Percentiles rank a stretch among this genome's conserved stretches.
phyloP scores from a whole-genome alignment of 192 early-diverging fungal species.

The Mortierella claussenii region DNA sequence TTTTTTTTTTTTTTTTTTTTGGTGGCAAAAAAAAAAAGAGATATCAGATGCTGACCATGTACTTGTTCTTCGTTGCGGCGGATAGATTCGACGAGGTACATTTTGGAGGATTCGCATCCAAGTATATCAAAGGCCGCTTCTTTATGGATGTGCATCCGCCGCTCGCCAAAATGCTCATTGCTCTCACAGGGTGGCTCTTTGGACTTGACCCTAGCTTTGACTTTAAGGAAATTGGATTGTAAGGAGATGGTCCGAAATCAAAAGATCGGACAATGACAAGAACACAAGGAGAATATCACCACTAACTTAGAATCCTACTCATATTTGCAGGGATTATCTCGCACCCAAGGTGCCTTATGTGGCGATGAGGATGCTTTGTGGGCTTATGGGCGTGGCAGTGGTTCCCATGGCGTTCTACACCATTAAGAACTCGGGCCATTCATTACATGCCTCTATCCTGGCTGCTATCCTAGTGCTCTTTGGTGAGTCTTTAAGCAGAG shows the following conservation, averaged over 20 bases:
- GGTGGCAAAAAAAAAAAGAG: neutral
- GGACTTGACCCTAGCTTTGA: conserved; percentile 95
- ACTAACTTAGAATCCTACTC: neutral
- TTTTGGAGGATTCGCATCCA: conserved; percentile 95
- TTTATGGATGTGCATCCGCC: conserved; percentile 98
- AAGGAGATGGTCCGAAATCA: too few relatives aligned
- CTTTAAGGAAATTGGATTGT: conserved; percentile 91
- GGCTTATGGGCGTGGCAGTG: conserved; percentile 79
- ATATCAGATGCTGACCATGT: neutral
- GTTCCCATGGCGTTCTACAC: conserved; percentile 87
- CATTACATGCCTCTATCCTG: conserved; percentile 75
- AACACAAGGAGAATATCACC: too few relatives aligned
- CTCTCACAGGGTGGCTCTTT: conserved; percentile 75
- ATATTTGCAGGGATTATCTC: conserved; percentile 77
- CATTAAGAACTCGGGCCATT: conserved; percentile 82
- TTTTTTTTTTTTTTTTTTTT: conserved; percentile 1
- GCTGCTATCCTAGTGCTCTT: conserved; percentile 84
- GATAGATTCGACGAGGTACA: conserved; percentile 97
- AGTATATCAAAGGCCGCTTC: conserved; percentile 88
- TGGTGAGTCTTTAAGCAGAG: conserved; percentile 63
- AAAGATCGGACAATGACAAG: too few relatives aligned
- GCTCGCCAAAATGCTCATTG: conserved; percentile 91
- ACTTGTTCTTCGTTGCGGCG: neutral
- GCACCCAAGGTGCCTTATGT: conserved; percentile 89
- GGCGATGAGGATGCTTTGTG: conserved; percentile 82